Evolutionary conservation across 2,329 filamentous ascomycete genomes (phyloP), one percentile per base, ranked within the genome.

Genomic region (Cadophora luteo-olivacea): DNA sequence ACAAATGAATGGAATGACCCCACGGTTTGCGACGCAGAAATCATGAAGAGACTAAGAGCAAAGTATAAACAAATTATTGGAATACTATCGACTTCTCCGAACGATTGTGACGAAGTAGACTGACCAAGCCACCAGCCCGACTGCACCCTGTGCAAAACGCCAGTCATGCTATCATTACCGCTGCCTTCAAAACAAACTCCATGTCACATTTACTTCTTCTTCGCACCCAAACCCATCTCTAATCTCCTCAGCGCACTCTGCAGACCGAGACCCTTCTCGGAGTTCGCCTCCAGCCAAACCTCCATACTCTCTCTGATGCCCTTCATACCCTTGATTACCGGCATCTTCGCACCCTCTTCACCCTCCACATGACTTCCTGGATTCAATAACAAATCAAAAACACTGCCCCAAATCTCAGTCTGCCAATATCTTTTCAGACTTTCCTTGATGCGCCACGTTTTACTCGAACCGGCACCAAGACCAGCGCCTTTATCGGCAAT

Each of bases 351-450:
- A 0, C 84, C 88, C 33, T 89, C 89, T 79, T 94, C 94, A 0
- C 77, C 82, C 11, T 86, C 86, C n/a, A 87, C 80, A 79, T 90
- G 89, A 68, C 84, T 85, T 2, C 86, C 84, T 0, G 95, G 94
- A 79, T 99, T 99, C 54, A 99, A 83, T 72, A 98, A 81, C 68
- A 98, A 75, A 72, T 94, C 91, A 79, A 99, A 97, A 60, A 91
- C 89, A 69, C 92, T 89, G 1, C 78, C 81, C 96, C 96, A 99
- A 55, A 98, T 88, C 61, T 97, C 94, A 61, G 90, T 91, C 83
- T 98, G 94, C 96, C 96, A 99, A 81, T 99, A 99, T 55, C 96
- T 83, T 83, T 99, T 99, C 69, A 98, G 81, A 16, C 84, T 87
- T 80, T 97, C 95, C 63, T 91, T 87, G 72, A 97, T 89, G 71